phyloP scores from a whole-genome alignment of 225 moss, liverwort and hornwort species.

The Sphagnum tenellum region DNA sequence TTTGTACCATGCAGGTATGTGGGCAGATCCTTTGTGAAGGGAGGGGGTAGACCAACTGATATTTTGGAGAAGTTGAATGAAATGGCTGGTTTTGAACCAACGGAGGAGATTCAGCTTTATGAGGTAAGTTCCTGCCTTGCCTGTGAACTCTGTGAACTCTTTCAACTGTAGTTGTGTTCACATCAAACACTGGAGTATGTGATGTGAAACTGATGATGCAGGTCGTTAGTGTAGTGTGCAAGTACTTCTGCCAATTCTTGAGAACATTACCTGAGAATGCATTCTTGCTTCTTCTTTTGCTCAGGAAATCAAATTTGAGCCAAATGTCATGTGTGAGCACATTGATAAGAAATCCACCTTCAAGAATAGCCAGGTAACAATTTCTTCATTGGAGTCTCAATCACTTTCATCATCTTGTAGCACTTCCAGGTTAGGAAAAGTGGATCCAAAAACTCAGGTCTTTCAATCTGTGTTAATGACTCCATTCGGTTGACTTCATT shows the following conservation, averaged over 20 bases:
- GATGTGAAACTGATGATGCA: too few relatives aligned
- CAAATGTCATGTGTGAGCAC: slow-evolving; percentile 78
- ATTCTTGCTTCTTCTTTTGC: background rate
- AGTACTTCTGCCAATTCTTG: too few relatives aligned
- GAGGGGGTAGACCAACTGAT: slow-evolving; percentile 54
- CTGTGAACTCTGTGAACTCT: too few relatives aligned
- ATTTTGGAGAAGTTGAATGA: slow-evolving; percentile 64
- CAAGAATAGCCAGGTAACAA: slow-evolving; percentile 50
- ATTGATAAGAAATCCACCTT: slow-evolving; percentile 74
- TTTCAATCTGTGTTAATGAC: background rate
- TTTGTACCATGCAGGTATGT: slow-evolving; percentile 38
- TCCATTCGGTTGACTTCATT: too few relatives aligned
- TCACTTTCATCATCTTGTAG: too few relatives aligned
- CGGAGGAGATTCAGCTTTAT: slow-evolving; percentile 56
- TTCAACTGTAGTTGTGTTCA: background rate
- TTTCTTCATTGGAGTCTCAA: too few relatives aligned
- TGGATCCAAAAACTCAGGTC: too few relatives aligned
- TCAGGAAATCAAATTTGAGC: slow-evolving; percentile 83
- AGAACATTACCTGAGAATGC: too few relatives aligned
- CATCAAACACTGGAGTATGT: too few relatives aligned
- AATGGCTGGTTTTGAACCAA: slow-evolving; percentile 60
- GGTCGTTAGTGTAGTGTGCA: too few relatives aligned
- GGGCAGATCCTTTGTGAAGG: slow-evolving; percentile 69
- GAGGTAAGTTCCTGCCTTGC: slow-evolving; percentile 27
- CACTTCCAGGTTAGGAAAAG: too few relatives aligned